Evolutionary conservation across 768 basidiomycete genomes (phyloP), one percentile per base, ranked within the genome.

Genomic region (Pholiota molesta): DNA sequence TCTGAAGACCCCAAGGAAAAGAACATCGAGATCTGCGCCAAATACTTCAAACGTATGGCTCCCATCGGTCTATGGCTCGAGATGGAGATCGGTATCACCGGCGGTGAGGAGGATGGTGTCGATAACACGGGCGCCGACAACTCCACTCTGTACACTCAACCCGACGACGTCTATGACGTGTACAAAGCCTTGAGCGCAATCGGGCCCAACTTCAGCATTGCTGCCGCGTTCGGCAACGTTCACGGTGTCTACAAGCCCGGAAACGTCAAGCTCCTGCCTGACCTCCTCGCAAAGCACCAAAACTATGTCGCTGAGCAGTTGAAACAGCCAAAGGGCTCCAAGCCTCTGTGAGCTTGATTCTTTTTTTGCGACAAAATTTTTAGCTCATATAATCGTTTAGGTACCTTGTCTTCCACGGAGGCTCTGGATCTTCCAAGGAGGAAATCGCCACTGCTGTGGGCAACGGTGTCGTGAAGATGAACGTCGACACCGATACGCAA

Each of bases 31-130:
- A 94, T 82, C 57, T 99, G 97, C 76, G 94, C 82, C 62, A 86
- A 94, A 74, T 99, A 99, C 85, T 97, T 99, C 78, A 84, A 89
- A 79, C 93, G 94, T 73, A 92, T 99, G 95, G 91, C 92, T 2
- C 87, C 90, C 64, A 76, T 99, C 72, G 91, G 92, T 55, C 79
- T 94, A 63, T 99, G 94, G 94, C 94, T 99, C 75, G 97, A 99
- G 86, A 99, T 99, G 97, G 97, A 99, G 79, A 99, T 99, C 75
- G 97, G 97, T 72, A 99, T 99, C 78, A 99, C 97, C 55, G 97
- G 97, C 72, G 97, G 97, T 70, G 97, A 99, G 77, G 97, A 99
- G 76, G 97, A 99, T 72, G 97, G 97, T 74, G 97, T 99, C 53
- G 97, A 99, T 80, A 99, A 99, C 85, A 90, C 94, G 51, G 87